Evolutionary conservation across 768 basidiomycete species (phyloP), one percentile per base, ranked within the genome.

Genomic region (Russula earlei): DNA sequence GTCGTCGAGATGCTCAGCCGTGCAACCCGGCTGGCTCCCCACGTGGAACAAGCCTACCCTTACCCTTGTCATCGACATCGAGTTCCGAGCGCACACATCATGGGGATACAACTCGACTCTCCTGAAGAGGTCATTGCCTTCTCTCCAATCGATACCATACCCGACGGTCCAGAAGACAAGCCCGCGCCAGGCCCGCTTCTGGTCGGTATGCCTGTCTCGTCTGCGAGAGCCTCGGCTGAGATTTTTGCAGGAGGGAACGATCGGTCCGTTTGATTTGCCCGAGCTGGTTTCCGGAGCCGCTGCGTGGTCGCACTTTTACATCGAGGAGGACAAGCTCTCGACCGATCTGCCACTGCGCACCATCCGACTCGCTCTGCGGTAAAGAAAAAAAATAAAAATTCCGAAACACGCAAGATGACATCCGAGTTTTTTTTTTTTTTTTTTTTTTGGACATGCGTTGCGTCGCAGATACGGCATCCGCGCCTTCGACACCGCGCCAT

Each of bases 401-500:
- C n/a, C n/a, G n/a, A n/a, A n/a, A n/a, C 41, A 5, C 1, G 10
- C 44, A 22, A 8, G 9, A 22, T 29, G 10, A n/a, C n/a, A n/a
- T n/a, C n/a, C n/a, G n/a, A n/a, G n/a, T n/a, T n/a, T n/a, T n/a
- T n/a, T n/a, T n/a, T n/a, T n/a, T n/a, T n/a, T n/a, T n/a, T n/a
- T n/a, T n/a, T n/a, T n/a, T n/a, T n/a, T n/a, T n/a, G n/a, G n/a
- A 10, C 29, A 31, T 31, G 29, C 29, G 5, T 31, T 5, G 29
- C 29, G 10, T 24, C 36, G 40, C 55, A 91, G 91, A 40, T 91
- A 90, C 70, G 91, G 89, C 25, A 83, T 93, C 53, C 70, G 69
- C 33, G 84, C 85, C 0, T 87, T 94, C 64, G 91, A 94, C 68
- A 93, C 91, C 3, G 78, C 88, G 12, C 78, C 82, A 6, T 88